Percentiles rank a stretch among this genome's conserved stretches.
Conservation (phyloP, 2,329 filamentous ascomycete species). For the Pyrenophora teres region DNA sequence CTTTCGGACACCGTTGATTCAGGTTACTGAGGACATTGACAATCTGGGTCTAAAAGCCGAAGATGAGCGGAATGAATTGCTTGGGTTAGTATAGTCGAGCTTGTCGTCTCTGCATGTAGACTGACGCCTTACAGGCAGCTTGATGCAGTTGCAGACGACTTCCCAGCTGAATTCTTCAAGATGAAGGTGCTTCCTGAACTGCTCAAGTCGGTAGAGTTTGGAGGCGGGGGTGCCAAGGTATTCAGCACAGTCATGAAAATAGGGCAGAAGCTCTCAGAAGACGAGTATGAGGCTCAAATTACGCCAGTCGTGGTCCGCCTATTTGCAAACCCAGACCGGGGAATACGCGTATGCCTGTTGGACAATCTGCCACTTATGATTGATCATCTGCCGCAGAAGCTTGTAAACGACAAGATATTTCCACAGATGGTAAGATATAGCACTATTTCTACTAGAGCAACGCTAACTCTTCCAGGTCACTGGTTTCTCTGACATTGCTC, state of each 20-base stretch:
- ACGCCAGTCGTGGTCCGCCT: conserved; percentile 85
- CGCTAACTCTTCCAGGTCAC: conserved; percentile 66
- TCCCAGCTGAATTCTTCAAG: conserved; percentile 97
- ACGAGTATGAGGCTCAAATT: conserved; percentile 85
- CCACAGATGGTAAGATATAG: conserved; percentile 73
- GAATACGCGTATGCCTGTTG: conserved; percentile 85
- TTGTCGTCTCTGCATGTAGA: background rate
- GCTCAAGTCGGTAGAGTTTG: conserved; percentile 98
- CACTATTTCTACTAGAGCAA: background rate
- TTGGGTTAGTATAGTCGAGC: conserved; percentile 58
- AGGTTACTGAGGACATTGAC: conserved; percentile 89
- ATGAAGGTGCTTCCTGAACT: conserved; percentile 94
- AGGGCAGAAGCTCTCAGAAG: conserved; percentile 79
- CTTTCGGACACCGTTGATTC: conserved; percentile 91
- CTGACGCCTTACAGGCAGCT: conserved; percentile 62
- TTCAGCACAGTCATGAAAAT: conserved; percentile 90
- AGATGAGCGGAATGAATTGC: conserved; percentile 80
- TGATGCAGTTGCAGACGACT: conserved; percentile 86
- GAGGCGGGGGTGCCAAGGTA: conserved; percentile 90
- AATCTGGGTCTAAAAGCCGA: conserved; percentile 88
- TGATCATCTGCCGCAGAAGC: conserved; percentile 81
- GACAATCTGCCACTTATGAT: conserved; percentile 92
- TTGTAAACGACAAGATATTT: conserved; percentile 96
- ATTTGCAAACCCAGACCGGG: conserved; percentile 89
- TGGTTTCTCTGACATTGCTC: conserved; percentile 89